Percentiles rank a stretch among this genome's conserved stretches.
These are phyloP conservation scores for Nicotiana tomentosiformis DNA, from an alignment of 257 asterid genomes.

Conservation along the genomic window DNA sequence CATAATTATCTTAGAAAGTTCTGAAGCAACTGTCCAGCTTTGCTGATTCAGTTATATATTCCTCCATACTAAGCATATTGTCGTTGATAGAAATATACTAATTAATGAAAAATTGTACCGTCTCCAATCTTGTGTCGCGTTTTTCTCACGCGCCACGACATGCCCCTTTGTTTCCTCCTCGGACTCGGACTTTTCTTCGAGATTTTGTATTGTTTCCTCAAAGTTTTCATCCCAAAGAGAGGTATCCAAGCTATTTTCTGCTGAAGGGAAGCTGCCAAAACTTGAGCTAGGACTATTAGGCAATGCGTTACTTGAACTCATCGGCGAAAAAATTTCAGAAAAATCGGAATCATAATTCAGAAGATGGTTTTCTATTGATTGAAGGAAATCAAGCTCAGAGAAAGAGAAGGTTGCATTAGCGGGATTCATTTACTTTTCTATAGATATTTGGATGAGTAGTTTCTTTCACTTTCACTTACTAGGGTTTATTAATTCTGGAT, in stretches of 20 bases:
- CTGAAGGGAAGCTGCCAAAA: slow-evolving; percentile 15
- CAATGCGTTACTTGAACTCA: background rate
- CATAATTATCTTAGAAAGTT: no score
- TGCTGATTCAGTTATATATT: no score
- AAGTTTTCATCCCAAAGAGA: background rate
- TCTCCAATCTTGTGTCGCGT: slow-evolving; percentile 3
- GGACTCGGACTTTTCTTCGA: background rate
- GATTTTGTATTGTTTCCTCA: background rate
- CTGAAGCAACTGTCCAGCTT: no score
- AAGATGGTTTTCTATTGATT: slow-evolving; percentile 33
- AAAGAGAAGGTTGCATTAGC: background rate
- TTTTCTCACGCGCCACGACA: background rate
- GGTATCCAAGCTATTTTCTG: background rate
- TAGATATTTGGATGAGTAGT: background rate
- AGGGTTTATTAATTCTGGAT: background rate
- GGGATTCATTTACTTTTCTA: background rate
- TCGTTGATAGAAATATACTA: no score
- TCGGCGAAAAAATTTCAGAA: background rate
- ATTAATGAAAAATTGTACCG: background rate
- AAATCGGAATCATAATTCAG: slow-evolving; percentile 17
- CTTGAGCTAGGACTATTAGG: background rate
- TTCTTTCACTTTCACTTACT: background rate
- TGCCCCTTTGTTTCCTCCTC: background rate
- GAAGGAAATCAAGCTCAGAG: slow-evolving; percentile 19
- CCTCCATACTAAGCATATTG: no score